A percentile compares a stretch with the other conserved stretches of the same genome.
Conservation (phyloP, 2,329 filamentous ascomycete genomes). For the Microdochium trichocladiopsis region DNA sequence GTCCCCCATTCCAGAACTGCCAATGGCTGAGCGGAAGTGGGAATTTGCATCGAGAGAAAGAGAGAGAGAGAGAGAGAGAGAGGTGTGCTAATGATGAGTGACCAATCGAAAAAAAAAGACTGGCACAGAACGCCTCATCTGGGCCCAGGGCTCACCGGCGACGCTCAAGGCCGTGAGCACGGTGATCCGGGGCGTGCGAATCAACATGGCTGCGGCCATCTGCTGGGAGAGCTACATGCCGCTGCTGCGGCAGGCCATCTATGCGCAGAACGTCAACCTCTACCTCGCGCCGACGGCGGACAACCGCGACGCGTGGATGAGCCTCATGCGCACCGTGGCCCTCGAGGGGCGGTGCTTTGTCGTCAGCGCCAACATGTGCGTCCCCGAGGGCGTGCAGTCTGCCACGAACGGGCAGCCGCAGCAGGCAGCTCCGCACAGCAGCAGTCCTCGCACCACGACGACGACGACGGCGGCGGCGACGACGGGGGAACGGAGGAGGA, state of each 20-base stretch:
- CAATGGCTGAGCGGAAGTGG: no score
- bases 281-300: conserved; percentile 91
- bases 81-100: no score
- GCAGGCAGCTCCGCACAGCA: not conserved
- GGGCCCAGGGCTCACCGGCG: conserved; percentile 77
- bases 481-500: conserved; percentile 9
- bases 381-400: conserved; percentile 37
- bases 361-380: conserved; percentile 77
- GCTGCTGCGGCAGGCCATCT: conserved; percentile 73
- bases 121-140: conserved; percentile 74
- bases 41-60: no score
- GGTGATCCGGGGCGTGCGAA: conserved; percentile 66
- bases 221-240: conserved; percentile 99
- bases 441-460: no score
- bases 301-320: conserved; percentile 72
- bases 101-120: no score
- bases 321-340: conserved; percentile 75
- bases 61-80: no score
- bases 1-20: not conserved
- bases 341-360: conserved; percentile 82
- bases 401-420: not conserved
- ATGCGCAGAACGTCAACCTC: conserved; percentile 84
- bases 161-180: conserved; percentile 76
- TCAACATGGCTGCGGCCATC: conserved; percentile 81
- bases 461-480: no score